Evolutionary conservation across 495 filamentous ascomycete genomes (phyloP).

Genomic region (Xylaria curta): DNA sequence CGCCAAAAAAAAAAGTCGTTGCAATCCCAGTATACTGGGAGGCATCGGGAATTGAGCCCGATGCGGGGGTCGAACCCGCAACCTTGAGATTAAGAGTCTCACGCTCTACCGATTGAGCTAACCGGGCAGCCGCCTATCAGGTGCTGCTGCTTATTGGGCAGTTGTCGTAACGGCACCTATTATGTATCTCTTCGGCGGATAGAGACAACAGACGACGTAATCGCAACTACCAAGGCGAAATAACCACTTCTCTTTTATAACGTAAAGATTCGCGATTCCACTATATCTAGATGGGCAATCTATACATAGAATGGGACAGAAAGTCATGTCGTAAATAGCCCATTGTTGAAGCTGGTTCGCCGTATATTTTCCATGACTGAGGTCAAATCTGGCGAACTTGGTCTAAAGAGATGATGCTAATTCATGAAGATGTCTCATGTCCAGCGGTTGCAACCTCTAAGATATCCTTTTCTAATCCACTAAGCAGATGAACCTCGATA

Average conservation of each 20-base stretch:
- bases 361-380: not conserved
- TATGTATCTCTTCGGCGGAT: no score
- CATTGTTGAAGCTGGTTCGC: not conserved
- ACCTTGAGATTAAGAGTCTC: conserved; percentile 82
- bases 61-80: conserved; percentile 59
- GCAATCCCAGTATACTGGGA: conserved; percentile 8
- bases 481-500: conserved; percentile 72
- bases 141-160: not conserved
- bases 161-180: no score
- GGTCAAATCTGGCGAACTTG: not conserved
- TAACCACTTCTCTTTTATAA: not conserved
- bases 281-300: not conserved
- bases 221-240: no score
- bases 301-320: not conserved
- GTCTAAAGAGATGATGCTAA: not conserved
- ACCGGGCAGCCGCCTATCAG: conserved; percentile 43
- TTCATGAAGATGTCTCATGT: conserved; percentile 57
- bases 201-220: no score
- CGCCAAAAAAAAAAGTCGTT: conserved; percentile 10
- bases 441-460: conserved; percentile 80
- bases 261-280: not conserved
- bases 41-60: conserved; percentile 47
- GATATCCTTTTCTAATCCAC: conserved; percentile 83
- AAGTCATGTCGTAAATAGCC: not conserved
- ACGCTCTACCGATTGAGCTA: conserved; percentile 88